Evolutionary conservation across 1,139 yeast genomes (phyloP), one percentile per base, ranked within the genome.

Genomic region (Scheffersomyces stambukii): DNA sequence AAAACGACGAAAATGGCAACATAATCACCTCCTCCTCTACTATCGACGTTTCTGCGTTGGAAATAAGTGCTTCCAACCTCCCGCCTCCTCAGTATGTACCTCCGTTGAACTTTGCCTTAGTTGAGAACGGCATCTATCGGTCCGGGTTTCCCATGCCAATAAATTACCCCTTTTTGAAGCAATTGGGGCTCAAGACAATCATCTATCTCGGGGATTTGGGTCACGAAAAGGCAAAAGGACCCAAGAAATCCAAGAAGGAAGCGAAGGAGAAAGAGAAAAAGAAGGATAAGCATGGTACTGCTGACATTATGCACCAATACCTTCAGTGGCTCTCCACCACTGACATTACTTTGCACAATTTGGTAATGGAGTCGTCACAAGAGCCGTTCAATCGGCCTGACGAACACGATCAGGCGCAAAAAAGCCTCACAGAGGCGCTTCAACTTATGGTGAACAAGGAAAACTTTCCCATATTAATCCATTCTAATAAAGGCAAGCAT

Each of bases 401-500:
- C 18, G 56, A 56, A 23, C 60, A 56, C 23, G 46, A 48, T 13
- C 64, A 57, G 34, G 56, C 70, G 2, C 60, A 61, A 32, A 63
- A 60, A 6, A 74, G 81, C 6, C 66, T 86, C 34, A 64, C 75
- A 12, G 54, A 62, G 15, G 86, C 94, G 1, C 60, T 89, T 30
- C 70, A 75, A 37, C 51, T 84, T 24, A 66, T 85, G 35, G 54
- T 82, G 25, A 81, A 86, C 48, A 66, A 70, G 31, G 73, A 78
- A 16, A 86, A 88, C 52, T 83, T 82, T 50, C 97, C 98, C 1
- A 76, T 89, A 19, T 64, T 91, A 35, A 74, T 91, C 10, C 97
- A 91, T 53, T 85, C 96, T 4, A 86, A 89, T 52, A 91, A 91
- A 57, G 97, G 98, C 6, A 89, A 91, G 52, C 98, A 91, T 51